Evolutionary conservation across 2,329 filamentous ascomycete genomes (phyloP).

Genomic region (Diaporthe destruens): DNA sequence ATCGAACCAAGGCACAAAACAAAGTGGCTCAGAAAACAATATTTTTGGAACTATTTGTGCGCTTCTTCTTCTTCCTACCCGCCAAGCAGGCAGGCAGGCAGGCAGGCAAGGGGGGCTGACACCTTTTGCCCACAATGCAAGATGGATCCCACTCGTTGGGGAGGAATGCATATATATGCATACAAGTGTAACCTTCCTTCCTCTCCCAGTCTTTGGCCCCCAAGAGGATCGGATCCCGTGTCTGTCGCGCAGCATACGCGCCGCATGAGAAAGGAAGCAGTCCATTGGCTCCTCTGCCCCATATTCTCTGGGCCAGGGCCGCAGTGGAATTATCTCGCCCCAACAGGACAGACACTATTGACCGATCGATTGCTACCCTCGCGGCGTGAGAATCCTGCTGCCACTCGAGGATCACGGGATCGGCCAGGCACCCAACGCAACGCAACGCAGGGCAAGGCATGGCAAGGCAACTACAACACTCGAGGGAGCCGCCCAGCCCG

Average conservation of each 20-base stretch:
- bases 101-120: not conserved
- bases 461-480: not conserved
- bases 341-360: not conserved
- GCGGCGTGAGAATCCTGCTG: not conserved
- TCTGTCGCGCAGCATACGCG: constrained; percentile 21
- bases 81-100: constrained; percentile 18
- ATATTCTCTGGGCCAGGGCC: not conserved
- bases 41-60: constrained; percentile 5
- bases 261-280: not conserved
- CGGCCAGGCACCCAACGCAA: not conserved
- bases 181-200: not conserved
- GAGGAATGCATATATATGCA: not conserved
- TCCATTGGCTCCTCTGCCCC: not conserved
- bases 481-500: not conserved
- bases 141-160: not conserved
- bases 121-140: constrained; percentile 1
- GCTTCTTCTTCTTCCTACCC: constrained; percentile 3
- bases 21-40: not conserved
- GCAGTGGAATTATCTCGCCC: constrained; percentile 6
- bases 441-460: not conserved
- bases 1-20: not conserved
- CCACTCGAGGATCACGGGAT: not conserved
- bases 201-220: not conserved
- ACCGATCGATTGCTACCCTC: not conserved
- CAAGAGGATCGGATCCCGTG: not conserved